Evolutionary conservation across 169 alveolate species (phyloP).

Genomic region (Plasmodium reichenowi): DNA sequence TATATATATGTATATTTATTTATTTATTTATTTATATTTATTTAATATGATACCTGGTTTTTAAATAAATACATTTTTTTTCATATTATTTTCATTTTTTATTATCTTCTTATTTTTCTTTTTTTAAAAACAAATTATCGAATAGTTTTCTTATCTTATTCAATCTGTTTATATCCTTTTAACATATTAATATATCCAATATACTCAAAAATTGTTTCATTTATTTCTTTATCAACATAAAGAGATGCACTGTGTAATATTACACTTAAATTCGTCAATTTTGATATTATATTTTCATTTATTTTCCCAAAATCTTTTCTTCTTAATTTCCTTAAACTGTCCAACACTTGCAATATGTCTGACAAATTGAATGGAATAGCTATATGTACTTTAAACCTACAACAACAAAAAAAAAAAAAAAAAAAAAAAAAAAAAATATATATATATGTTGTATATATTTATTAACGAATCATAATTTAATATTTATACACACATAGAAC

Average conservation of each 20-base stretch:
- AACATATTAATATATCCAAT: conserved; percentile 16
- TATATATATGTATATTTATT: not conserved
- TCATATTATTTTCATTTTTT: too few relatives aligned
- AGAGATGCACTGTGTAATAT: conserved; percentile 16
- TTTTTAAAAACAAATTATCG: too few relatives aligned
- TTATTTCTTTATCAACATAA: conserved; percentile 24
- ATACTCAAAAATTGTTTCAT: conserved; percentile 25
- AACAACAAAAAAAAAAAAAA: conserved; percentile 13
- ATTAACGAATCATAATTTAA: too few relatives aligned
- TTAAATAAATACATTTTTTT: too few relatives aligned
- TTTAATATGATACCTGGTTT: too few relatives aligned
- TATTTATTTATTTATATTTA: too few relatives aligned
- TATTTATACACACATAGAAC: too few relatives aligned
- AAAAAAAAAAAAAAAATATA: not conserved
- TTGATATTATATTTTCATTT: conserved; percentile 3
- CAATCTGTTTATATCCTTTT: conserved; percentile 5
- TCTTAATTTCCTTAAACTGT: conserved; percentile 28
- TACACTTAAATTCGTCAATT: conserved; percentile 13
- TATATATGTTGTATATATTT: not conserved
- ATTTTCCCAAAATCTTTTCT: not conserved
- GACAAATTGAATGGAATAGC: conserved; percentile 32
- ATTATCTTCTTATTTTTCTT: too few relatives aligned
- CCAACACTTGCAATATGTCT: conserved; percentile 14
- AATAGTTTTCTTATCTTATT: not conserved
- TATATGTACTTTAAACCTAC: conserved; percentile 44